Conservation (phyloP, 805 yeast species). For the Metschnikowia baotianmanensis region DNA sequence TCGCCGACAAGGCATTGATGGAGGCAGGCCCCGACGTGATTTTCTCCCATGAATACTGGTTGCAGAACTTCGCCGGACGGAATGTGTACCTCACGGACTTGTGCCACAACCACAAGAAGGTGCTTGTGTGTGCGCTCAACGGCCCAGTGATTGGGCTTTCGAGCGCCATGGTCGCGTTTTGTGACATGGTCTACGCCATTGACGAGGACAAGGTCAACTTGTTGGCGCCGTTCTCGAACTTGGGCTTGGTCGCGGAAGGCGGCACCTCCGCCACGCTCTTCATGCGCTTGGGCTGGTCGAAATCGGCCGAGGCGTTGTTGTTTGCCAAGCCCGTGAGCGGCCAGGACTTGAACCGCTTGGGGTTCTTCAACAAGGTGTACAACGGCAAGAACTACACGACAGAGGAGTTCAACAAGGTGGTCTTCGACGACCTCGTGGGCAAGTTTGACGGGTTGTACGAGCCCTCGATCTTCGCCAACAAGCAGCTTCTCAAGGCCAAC, state of each 20-base stretch:
- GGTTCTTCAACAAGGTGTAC: constrained; percentile 62
- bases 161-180: constrained; percentile 69
- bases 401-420: constrained; percentile 43
- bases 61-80: constrained; percentile 60
- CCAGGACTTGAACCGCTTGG: constrained; percentile 52
- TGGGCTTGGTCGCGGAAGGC: constrained; percentile 84
- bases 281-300: constrained; percentile 66
- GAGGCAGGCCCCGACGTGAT: constrained; percentile 26
- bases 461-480: constrained; percentile 45
- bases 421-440: constrained; percentile 33
- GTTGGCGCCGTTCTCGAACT: constrained; percentile 74
- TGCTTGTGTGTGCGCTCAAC: constrained; percentile 70
- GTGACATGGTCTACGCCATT: constrained; percentile 72
- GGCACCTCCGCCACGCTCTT: constrained; percentile 68
- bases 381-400: constrained; percentile 33
- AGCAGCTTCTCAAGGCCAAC: constrained; percentile 41
- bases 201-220: constrained; percentile 55
- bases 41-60: constrained; percentile 45
- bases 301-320: constrained; percentile 69
- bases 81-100: constrained; percentile 68
- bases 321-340: constrained; percentile 65
- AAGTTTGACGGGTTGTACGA: constrained; percentile 45
- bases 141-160: constrained; percentile 86
- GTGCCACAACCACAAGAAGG: constrained; percentile 67
- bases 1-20: constrained; percentile 38